Evolutionary conservation across 352 stramenopile genomes (phyloP), one percentile per base, ranked within the genome.

Genomic region (Thraustochytrium sp.): DNA sequence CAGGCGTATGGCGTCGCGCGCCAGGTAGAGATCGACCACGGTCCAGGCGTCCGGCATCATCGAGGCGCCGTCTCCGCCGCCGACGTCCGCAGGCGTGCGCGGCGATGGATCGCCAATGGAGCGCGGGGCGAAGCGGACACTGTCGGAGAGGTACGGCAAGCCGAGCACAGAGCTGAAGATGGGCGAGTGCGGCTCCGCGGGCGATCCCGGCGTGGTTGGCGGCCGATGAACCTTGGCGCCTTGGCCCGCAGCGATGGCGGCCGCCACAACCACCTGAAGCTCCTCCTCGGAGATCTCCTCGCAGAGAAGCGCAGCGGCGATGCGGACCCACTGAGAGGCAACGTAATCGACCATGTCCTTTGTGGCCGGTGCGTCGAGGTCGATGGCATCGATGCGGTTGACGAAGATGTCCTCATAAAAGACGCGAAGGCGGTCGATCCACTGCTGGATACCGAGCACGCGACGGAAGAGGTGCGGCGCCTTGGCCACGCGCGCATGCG

Each of bases 1-100:
- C 9, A 80, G 37, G 31, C 68, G 68, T 8, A 80, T 68, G 3
- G 68, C 68, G 34, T 80, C 68, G 16, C 68, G 48, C 0, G 68
- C 68, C 16, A 80, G 68, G 34, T 55, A 72, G 21, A 80, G 34
- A 31, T 80, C 44, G 2, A 62, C 42, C 8, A 77, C 8, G 64
- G 68, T 62, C 65, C 65, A 77, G 1, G 65, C n/a, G n/a, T n/a
- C n/a, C n/a, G n/a, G n/a, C n/a, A n/a, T n/a, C n/a, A n/a, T n/a
- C n/a, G n/a, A n/a, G n/a, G n/a, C n/a, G n/a, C n/a, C n/a, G n/a
- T n/a, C n/a, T n/a, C n/a, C n/a, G n/a, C n/a, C n/a, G n/a, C n/a
- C n/a, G n/a, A n/a, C n/a, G n/a, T n/a, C n/a, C n/a, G n/a, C n/a
- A n/a, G n/a, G n/a, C n/a, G n/a, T n/a, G n/a, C n/a, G n/a, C n/a